Conservation (phyloP, 495 filamentous ascomycete species). For the Elaphomyces granulatus region DNA sequence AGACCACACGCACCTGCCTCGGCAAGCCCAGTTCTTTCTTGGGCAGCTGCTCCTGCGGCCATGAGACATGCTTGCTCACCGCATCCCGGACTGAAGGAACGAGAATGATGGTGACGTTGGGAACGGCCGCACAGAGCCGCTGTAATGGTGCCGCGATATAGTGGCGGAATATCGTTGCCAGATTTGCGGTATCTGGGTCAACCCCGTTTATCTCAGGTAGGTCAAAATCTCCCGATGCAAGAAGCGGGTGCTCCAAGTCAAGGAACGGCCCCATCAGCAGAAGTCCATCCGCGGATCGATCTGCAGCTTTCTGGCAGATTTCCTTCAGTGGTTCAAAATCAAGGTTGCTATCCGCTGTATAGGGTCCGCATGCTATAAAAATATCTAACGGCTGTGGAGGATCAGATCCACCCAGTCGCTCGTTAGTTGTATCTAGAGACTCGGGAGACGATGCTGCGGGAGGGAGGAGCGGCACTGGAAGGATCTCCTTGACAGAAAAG, state of each 20-base stretch:
- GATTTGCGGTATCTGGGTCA: conserved; percentile 61
- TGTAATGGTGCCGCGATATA: conserved; percentile 54
- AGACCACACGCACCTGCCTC: conserved; percentile 60
- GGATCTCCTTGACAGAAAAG: conserved; percentile 64
- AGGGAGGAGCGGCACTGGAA: conserved; percentile 57
- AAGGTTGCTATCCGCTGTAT: conserved; percentile 81
- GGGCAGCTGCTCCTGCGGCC: conserved; percentile 73
- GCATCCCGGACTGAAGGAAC: conserved; percentile 81
- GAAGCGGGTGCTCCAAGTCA: conserved; percentile 79
- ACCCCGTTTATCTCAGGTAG: conserved; percentile 56
- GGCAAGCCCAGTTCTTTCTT: conserved; percentile 58
- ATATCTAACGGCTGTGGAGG: conserved; percentile 54
- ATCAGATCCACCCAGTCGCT: conserved; percentile 48
- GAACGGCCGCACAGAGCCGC: conserved; percentile 49
- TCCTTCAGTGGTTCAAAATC: conserved; percentile 74
- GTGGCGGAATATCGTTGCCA: conserved; percentile 71
- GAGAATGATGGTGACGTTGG: conserved; percentile 64
- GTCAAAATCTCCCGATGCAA: conserved; percentile 81
- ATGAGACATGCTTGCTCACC: conserved; percentile 67
- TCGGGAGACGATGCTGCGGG: conserved; percentile 47
- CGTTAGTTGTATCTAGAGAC: conserved; percentile 47
- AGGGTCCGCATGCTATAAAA: conserved; percentile 71
- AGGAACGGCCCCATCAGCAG: conserved; percentile 79
- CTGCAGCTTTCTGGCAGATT: conserved; percentile 61
- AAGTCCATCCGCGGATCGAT: conserved; percentile 62